Percentiles rank a stretch among this genome's conserved stretches.
Conservation (phyloP, 2,329 filamentous ascomycete species). For the Trichoderma asperellum region DNA sequence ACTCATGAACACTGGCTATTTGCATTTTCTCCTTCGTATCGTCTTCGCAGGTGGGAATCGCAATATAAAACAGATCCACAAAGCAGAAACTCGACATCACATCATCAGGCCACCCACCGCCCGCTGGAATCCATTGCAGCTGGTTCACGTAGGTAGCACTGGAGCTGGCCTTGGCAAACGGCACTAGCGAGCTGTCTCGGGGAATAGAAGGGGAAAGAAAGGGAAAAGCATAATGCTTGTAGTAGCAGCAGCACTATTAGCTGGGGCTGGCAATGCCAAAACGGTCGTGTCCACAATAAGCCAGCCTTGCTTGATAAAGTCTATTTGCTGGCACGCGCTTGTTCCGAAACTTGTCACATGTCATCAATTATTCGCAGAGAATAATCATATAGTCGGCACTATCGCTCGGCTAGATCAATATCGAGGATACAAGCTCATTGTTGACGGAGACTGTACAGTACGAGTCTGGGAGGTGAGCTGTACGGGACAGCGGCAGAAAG, state of each 20-base stretch:
- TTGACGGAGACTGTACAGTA: neutral
- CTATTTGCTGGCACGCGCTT: slow-evolving; percentile 19
- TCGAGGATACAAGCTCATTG: neutral
- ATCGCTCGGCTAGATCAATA: neutral
- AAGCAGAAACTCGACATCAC: slow-evolving; percentile 11
- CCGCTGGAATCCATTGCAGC: neutral
- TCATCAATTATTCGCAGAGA: neutral
- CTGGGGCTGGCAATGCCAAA: neutral
- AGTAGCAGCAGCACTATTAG: neutral
- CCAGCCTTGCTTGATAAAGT: slow-evolving; percentile 8
- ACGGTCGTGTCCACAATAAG: slow-evolving; percentile 21
- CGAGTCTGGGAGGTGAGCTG: neutral
- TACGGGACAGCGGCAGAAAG: neutral
- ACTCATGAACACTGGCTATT: neutral
- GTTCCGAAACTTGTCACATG: slow-evolving; percentile 15
- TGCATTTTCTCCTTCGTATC: neutral
- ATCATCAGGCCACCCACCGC: slow-evolving; percentile 15
- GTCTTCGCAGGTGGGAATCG: neutral
- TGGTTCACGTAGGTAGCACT: slow-evolving; percentile 11
- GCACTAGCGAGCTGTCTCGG: neutral
- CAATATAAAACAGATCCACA: slow-evolving; percentile 8
- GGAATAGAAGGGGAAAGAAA: neutral
- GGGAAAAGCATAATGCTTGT: neutral
- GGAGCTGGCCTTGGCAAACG: neutral
- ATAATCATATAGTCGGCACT: slow-evolving; percentile 7